These are phyloP conservation scores for Chytriomyces hyalinus DNA, from an alignment of 192 early-diverging fungal species.

Conservation along the genomic window DNA sequence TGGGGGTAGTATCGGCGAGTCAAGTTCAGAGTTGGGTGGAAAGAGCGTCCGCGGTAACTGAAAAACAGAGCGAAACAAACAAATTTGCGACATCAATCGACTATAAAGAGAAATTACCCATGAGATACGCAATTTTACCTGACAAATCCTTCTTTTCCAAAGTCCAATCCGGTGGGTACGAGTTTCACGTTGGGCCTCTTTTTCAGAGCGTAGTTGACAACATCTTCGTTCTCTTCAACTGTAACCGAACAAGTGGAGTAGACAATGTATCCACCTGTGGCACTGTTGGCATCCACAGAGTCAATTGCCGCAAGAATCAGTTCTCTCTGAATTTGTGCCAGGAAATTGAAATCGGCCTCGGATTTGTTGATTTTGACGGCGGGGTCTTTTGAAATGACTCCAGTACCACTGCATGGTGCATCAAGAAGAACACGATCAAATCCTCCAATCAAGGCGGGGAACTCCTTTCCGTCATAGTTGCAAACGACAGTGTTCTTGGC, in stretches of 20 bases:
- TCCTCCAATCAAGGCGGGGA: constrained; percentile 94
- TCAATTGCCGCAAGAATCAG: constrained; percentile 97
- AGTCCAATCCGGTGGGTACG: constrained; percentile 86
- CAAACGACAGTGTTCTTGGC: constrained; percentile 87
- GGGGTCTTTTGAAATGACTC: constrained; percentile 98
- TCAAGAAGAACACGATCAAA: constrained; percentile 98
- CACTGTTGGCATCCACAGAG: constrained; percentile 88
- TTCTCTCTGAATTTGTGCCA: constrained; percentile 95
- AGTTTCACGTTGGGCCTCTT: constrained; percentile 95
- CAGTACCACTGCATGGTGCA: constrained; percentile 98
- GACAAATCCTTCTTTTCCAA: constrained; percentile 91
- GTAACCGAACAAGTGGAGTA: constrained; percentile 99
- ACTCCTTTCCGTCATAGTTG: constrained; percentile 97
- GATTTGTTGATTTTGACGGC: constrained; percentile 94
- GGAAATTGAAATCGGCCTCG: constrained; percentile 87
- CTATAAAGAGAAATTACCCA: background rate
- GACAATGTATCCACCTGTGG: constrained; percentile 94
- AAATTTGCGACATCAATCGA: background rate
- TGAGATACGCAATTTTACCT: constrained; percentile 39
- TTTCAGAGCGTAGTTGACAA: constrained; percentile 91
- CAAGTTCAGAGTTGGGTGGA: constrained; percentile 83
- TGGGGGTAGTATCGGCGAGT: constrained; percentile 96
- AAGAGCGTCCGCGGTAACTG: constrained; percentile 84
- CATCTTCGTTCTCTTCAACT: constrained; percentile 97
- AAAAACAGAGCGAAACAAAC: too few relatives aligned